phyloP scores from a whole-genome alignment of 306 rosid species.

The Prunus campanulata region DNA sequence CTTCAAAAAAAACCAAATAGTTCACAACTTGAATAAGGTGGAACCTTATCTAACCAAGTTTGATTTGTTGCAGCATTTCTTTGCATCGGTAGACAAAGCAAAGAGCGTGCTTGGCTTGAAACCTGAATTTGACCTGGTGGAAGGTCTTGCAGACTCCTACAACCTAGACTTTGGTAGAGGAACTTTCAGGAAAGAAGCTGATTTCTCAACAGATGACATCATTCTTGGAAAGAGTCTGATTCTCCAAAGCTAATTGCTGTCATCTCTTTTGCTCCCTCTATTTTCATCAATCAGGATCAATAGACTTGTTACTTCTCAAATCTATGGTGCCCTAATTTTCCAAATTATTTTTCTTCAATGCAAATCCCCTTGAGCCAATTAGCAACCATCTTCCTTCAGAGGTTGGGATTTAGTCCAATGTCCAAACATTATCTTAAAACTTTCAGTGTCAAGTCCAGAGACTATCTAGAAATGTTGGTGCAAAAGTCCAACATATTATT shows the following conservation, averaged over 20 bases:
- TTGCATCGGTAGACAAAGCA: slow-evolving; percentile 85
- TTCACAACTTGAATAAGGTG: not conserved
- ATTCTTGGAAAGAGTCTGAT: slow-evolving; percentile 87
- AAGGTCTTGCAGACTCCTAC: slow-evolving; percentile 88
- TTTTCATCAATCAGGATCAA: slow-evolving; percentile 17
- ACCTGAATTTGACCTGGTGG: slow-evolving; percentile 74
- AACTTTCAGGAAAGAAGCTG: slow-evolving; percentile 83
- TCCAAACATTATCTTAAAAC: not conserved
- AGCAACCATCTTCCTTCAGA: no score
- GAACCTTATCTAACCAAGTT: not conserved
- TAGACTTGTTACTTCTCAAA: not conserved
- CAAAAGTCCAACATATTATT: not conserved
- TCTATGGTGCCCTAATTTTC: no score
- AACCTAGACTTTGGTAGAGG: slow-evolving; percentile 91
- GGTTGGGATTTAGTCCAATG: no score
- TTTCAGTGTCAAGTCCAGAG: not conserved
- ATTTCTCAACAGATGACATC: slow-evolving; percentile 88
- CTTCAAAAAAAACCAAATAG: no score
- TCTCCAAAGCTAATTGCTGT: slow-evolving; percentile 31
- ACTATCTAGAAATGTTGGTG: not conserved
- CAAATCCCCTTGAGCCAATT: no score
- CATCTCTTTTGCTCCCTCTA: not conserved
- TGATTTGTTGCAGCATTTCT: slow-evolving; percentile 67
- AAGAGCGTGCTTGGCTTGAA: slow-evolving; percentile 78
- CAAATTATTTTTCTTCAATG: no score